These are phyloP conservation scores for Spizellomyces sp. DNA, from an alignment of 192 early-diverging fungal genomes.

Conservation along the genomic window DNA sequence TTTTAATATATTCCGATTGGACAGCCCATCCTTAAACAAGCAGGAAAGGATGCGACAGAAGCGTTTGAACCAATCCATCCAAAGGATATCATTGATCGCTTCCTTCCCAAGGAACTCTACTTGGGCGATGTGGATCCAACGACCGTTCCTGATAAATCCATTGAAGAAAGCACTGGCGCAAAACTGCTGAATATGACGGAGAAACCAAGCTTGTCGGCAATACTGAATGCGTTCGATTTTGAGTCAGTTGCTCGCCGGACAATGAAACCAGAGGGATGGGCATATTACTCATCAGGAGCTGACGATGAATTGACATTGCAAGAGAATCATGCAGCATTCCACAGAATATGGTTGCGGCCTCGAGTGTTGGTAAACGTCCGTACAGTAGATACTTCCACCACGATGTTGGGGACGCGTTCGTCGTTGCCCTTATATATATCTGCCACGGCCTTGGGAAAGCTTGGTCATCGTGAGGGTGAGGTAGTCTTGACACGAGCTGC, in stretches of 20 bases:
- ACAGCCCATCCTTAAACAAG: slow-evolving; percentile 60
- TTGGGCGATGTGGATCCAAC: slow-evolving; percentile 58
- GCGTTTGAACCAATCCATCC: slow-evolving; percentile 71
- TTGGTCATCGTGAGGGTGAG: slow-evolving; percentile 79
- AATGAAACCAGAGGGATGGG: slow-evolving; percentile 71
- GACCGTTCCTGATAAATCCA: slow-evolving; percentile 1
- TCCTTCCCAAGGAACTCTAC: slow-evolving; percentile 52
- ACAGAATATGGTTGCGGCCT: slow-evolving; percentile 67
- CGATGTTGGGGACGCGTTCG: slow-evolving; percentile 37
- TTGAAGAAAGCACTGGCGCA: background rate
- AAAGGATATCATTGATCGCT: slow-evolving; percentile 58
- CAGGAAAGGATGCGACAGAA: slow-evolving; percentile 71
- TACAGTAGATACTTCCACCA: slow-evolving; percentile 41
- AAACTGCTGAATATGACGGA: slow-evolving; percentile 36
- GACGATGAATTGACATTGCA: slow-evolving; percentile 81
- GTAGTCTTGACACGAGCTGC: slow-evolving; percentile 63
- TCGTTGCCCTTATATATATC: slow-evolving; percentile 58
- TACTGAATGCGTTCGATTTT: slow-evolving; percentile 76
- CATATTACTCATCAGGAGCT: slow-evolving; percentile 78
- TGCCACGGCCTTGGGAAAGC: slow-evolving; percentile 56
- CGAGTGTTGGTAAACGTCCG: slow-evolving; percentile 55
- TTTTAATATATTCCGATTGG: background rate
- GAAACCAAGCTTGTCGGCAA: slow-evolving; percentile 56
- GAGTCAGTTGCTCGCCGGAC: slow-evolving; percentile 63
- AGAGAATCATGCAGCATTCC: slow-evolving; percentile 81